A percentile compares a stretch with the other conserved stretches of the same genome.
Evolutionary conservation across 257 asterid species (phyloP).

Genomic region (Solanum paucissectum): DNA sequence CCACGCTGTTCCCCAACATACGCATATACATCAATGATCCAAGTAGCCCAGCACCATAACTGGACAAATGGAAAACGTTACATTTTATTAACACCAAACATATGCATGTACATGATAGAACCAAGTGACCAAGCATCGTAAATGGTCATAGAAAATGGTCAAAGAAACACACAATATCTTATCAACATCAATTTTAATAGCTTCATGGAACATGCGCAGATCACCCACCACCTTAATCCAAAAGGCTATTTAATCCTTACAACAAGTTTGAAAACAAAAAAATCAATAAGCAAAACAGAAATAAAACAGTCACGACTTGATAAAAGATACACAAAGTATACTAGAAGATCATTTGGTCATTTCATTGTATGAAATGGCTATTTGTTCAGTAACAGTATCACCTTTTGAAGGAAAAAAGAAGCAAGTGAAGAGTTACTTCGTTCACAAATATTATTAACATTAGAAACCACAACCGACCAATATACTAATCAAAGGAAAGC

Average conservation of each 20-base stretch:
- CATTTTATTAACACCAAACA: constrained; percentile 39
- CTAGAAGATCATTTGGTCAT: not conserved
- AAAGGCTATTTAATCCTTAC: not conserved
- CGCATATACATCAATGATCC: constrained; percentile 84
- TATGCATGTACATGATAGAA: constrained; percentile 66
- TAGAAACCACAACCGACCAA: not conserved
- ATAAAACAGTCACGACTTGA: not conserved
- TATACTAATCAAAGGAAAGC: not conserved
- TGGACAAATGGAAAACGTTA: constrained; percentile 2
- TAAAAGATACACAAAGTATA: not conserved
- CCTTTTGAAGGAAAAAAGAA: not conserved
- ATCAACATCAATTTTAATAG: not conserved
- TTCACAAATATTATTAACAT: not conserved
- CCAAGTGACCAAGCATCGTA: constrained; percentile 63
- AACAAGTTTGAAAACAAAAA: not conserved
- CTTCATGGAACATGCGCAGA: not conserved
- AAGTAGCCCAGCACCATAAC: constrained; percentile 72
- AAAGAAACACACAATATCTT: not conserved
- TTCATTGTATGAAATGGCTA: not conserved
- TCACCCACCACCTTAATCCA: not conserved
- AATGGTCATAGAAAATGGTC: constrained; percentile 18
- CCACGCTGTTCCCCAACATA: constrained; percentile 84
- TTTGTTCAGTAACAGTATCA: not conserved
- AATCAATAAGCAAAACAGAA: not conserved
- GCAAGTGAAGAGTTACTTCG: not conserved